Percentiles rank a stretch among this genome's conserved stretches.
Conservation (phyloP, 139 green algal genomes). For the Asterochloris sp. region DNA sequence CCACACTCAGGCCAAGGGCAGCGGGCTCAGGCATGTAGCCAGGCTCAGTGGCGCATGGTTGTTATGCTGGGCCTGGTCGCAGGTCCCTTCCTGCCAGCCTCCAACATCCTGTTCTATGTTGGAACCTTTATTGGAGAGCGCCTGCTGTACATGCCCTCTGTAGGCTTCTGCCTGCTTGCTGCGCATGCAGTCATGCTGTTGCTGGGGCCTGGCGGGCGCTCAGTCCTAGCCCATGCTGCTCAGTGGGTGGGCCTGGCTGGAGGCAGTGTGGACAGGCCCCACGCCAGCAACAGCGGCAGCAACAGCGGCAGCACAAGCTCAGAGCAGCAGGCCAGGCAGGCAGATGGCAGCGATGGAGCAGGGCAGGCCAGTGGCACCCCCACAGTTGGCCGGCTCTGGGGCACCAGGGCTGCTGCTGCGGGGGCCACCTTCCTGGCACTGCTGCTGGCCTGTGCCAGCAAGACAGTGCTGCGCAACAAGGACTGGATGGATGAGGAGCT, state of each 20-base stretch:
- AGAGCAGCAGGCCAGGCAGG: background rate
- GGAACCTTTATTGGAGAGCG: slow-evolving; percentile 80
- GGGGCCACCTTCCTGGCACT: background rate
- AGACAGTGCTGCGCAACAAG: slow-evolving; percentile 52
- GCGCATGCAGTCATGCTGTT: slow-evolving; percentile 15
- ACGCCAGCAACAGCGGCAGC: background rate
- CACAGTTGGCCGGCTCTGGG: too few species aligned
- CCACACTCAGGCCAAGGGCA: too few species aligned
- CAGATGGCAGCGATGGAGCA: background rate
- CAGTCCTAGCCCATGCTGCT: background rate
- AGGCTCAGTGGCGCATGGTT: slow-evolving; percentile 49
- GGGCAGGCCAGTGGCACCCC: background rate
- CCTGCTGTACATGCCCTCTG: slow-evolving; percentile 74
- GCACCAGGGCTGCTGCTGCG: slow-evolving; percentile 3
- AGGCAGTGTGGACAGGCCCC: too few species aligned
- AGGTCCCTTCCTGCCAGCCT: slow-evolving; percentile 69
- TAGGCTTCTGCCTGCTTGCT: slow-evolving; percentile 66
- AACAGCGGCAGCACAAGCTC: background rate
- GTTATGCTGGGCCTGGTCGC: slow-evolving; percentile 52
- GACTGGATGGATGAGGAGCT: slow-evolving; percentile 71
- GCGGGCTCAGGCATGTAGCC: background rate
- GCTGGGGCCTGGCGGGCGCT: background rate
- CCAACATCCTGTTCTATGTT: slow-evolving; percentile 81
- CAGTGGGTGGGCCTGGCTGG: background rate
- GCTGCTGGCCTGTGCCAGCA: slow-evolving; percentile 26